Percentiles rank a stretch among this genome's conserved stretches.
phyloP scores from a whole-genome alignment of 2,329 filamentous ascomycete genomes.

The Colletotrichum filicis region DNA sequence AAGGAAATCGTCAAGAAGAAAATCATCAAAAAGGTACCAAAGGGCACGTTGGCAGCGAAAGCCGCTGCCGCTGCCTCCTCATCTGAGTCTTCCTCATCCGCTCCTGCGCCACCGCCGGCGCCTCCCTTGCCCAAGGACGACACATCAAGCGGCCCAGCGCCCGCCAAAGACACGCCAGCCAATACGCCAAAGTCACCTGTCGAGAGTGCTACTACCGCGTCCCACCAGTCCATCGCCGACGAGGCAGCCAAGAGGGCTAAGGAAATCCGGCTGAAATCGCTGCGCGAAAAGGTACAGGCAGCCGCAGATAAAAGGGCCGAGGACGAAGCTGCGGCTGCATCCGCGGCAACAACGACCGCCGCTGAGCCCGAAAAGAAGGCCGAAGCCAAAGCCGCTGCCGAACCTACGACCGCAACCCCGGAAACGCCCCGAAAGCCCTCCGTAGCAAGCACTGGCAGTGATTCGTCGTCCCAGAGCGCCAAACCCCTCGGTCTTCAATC shows the following conservation, averaged over 20 bases:
- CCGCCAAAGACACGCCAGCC: conserved; percentile 40
- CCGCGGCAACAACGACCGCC: conserved; percentile 7
- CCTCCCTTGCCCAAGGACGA: conserved; percentile 43
- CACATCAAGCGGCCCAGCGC: conserved; percentile 2
- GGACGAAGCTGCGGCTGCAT: conserved; percentile 2
- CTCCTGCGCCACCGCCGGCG: conserved; percentile 41
- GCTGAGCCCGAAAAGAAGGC: conserved; percentile 28
- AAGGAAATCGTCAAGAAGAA: conserved; percentile 49
- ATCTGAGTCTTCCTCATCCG: conserved; percentile 38
- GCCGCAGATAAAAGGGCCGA: conserved; percentile 36
- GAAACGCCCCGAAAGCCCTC: conserved; percentile 30
- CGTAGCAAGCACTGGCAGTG: conserved; percentile 5
- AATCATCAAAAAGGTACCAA: conserved; percentile 34
- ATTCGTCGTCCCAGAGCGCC: conserved; percentile 11
- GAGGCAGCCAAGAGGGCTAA: conserved; percentile 75
- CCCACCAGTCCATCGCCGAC: conserved; percentile 67
- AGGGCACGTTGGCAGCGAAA: conserved; percentile 16
- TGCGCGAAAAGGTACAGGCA: conserved; percentile 62
- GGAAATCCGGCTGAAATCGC: conserved; percentile 63
- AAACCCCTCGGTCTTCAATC: conserved; percentile 53
- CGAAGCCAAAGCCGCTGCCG: background rate
- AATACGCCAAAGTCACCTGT: conserved; percentile 32
- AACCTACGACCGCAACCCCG: background rate
- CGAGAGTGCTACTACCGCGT: conserved; percentile 48
- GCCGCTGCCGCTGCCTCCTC: conserved; percentile 19